Base-by-base conservation (phyloP, 345 rosid genomes). In the Gossypium anomalum region DNA sequence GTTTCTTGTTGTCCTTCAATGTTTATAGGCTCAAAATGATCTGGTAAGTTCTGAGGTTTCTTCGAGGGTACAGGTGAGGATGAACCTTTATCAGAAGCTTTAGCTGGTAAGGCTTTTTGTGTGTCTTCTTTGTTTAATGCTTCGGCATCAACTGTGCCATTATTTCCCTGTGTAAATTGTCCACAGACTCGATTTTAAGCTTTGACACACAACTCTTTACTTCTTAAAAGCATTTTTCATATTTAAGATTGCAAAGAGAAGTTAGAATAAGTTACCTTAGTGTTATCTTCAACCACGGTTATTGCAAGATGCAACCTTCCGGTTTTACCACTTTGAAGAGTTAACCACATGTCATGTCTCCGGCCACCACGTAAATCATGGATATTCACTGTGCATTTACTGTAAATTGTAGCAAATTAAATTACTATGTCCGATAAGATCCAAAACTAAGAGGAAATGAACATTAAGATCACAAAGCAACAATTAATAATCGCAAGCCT, bases 331-430 rank as follows among this genome's bases (percentile, higher is more conserved):
- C 90, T 87, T 86, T 83, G 84, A 82, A 95, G 98, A 76, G 96
- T 82, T 77, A 95, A 59, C 98, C 99, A 95, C 88, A 89, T 87
- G 70, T 93, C 96, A 51, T 86, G 89, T 76, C 97, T 89, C 78
- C 82, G 87, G 34, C 96, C 93, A 74, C 87, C 96, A 73, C 88
- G 81, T 9, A 86, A 77, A 70, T 88, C 90, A 27, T 80, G 82
- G 65, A 95, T 82, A 73, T 86, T 84, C 38, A 95, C 78, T 1
- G 87, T 79, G 76, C 94, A 93, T 22, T 81, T 80, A 7, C 99
- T 95, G 87, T 58, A 80, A 59, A 77, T 19, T 41, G 29, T 29
- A 79, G 56, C 70, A 68, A 48, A 58, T 4, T 58, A 10, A 68
- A 22, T 19, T 23, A 13, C 43, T 62, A n/a, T 12, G 20, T 72